Percentiles rank a stretch among this genome's conserved stretches.
These are phyloP conservation scores for Suhomyces faveliae DNA, from an alignment of 805 yeast genomes.

Conservation along the genomic window DNA sequence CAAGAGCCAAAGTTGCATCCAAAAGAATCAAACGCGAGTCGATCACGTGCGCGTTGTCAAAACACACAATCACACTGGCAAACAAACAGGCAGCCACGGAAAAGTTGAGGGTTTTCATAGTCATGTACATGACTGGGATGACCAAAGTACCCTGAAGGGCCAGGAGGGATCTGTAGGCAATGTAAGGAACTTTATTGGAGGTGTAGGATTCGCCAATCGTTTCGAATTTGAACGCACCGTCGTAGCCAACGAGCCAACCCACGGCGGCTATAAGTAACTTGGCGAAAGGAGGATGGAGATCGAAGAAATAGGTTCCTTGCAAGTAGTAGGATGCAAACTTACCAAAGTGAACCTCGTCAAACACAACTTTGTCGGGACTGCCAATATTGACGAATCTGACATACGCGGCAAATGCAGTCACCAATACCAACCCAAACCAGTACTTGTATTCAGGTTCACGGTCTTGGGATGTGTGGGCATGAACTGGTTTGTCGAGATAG, in stretches of 20 bases:
- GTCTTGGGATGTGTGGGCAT: not conserved
- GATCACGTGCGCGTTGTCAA: constrained; percentile 87
- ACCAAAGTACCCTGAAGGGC: constrained; percentile 82
- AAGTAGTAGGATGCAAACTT: constrained; percentile 83
- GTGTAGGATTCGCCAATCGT: constrained; percentile 82
- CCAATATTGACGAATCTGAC: constrained; percentile 63
- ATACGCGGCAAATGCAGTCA: constrained; percentile 44
- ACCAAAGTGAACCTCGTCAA: constrained; percentile 87
- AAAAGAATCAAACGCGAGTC: constrained; percentile 88
- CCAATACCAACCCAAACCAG: constrained; percentile 32
- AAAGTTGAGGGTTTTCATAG: constrained; percentile 82
- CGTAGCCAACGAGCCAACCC: constrained; percentile 86
- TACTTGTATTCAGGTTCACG: constrained; percentile 31
- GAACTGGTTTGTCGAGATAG: not conserved
- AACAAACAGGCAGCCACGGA: constrained; percentile 76
- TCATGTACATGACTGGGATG: constrained; percentile 78
- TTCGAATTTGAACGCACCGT: constrained; percentile 90
- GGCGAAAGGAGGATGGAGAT: constrained; percentile 97
- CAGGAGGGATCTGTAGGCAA: constrained; percentile 75
- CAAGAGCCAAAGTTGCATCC: constrained; percentile 83
- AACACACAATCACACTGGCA: constrained; percentile 70
- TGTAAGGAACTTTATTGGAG: constrained; percentile 77
- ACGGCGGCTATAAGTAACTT: constrained; percentile 86
- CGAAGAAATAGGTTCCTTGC: constrained; percentile 90
- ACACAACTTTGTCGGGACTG: constrained; percentile 72